Conservation (phyloP, 2,329 filamentous ascomycete species). For the Aspergillus spinulosporus region DNA sequence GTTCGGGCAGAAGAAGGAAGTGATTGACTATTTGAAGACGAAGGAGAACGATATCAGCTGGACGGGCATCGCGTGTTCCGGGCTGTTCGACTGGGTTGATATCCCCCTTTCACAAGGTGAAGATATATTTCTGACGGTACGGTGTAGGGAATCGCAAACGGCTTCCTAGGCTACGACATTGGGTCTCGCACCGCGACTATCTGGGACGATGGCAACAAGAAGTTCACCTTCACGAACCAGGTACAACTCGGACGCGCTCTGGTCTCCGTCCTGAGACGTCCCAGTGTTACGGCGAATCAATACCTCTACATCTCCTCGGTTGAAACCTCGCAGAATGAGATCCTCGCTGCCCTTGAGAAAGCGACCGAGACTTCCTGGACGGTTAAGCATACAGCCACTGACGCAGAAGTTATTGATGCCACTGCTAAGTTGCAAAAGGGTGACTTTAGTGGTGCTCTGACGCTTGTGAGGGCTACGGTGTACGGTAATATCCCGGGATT, state of each 20-base stretch:
- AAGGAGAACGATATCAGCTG: slow-evolving; percentile 56
- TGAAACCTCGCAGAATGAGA: slow-evolving; percentile 58
- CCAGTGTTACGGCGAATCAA: slow-evolving; percentile 57
- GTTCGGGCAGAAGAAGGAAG: slow-evolving; percentile 27
- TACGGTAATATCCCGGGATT: slow-evolving; percentile 23
- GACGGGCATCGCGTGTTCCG: slow-evolving; percentile 59
- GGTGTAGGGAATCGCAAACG: slow-evolving; percentile 47
- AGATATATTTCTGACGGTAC: not conserved
- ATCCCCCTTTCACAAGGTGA: no score
- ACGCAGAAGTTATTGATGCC: slow-evolving; percentile 22
- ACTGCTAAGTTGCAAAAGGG: slow-evolving; percentile 23
- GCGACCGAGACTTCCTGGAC: slow-evolving; percentile 54
- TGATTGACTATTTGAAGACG: slow-evolving; percentile 55
- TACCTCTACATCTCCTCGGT: slow-evolving; percentile 61
- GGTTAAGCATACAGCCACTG: slow-evolving; percentile 42
- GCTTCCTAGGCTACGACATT: slow-evolving; percentile 56
- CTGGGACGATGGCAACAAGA: slow-evolving; percentile 58
- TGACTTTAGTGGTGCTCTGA: slow-evolving; percentile 27
- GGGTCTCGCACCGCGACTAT: slow-evolving; percentile 53
- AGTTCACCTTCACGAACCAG: slow-evolving; percentile 55
- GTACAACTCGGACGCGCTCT: slow-evolving; percentile 55
- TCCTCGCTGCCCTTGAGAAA: slow-evolving; percentile 56
- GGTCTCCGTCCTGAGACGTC: slow-evolving; percentile 51
- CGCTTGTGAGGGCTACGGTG: slow-evolving; percentile 24
- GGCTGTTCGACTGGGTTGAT: slow-evolving; percentile 60